Conservation (phyloP, 2,329 filamentous ascomycete genomes). For the Fusarium nurragi region DNA sequence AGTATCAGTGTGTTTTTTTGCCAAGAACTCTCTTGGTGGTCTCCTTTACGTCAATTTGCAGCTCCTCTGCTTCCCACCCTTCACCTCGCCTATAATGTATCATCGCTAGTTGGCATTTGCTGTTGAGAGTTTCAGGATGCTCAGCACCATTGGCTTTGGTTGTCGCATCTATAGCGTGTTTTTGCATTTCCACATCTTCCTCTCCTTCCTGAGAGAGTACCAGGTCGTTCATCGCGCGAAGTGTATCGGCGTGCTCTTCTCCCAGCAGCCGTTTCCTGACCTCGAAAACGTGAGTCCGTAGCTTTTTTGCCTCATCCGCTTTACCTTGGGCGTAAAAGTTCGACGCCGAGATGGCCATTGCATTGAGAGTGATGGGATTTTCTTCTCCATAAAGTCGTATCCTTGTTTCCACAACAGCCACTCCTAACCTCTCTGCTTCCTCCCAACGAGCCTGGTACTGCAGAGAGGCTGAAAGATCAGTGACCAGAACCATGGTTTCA, state of each 20-base stretch:
- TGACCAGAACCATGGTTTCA: neutral
- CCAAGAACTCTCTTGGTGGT: neutral
- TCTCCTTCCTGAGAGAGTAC: neutral
- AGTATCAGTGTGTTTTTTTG: neutral
- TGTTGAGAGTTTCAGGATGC: neutral
- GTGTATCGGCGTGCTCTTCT: neutral
- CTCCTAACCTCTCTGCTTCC: slow-evolving; percentile 25
- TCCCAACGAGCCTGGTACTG: neutral
- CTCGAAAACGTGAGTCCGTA: neutral
- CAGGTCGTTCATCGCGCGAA: neutral
- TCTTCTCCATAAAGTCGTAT: neutral
- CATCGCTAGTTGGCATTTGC: neutral
- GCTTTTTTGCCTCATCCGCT: slow-evolving; percentile 20
- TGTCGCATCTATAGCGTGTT: slow-evolving; percentile 16
- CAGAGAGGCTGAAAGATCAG: slow-evolving; percentile 2
- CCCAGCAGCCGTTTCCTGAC: neutral
- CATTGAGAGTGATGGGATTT: neutral
- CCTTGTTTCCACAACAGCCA: neutral
- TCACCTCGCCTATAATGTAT: neutral
- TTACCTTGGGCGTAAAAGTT: neutral
- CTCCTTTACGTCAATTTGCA: neutral
- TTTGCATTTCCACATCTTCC: slow-evolving; percentile 17
- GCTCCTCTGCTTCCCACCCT: neutral
- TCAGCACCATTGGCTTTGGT: slow-evolving; percentile 8
- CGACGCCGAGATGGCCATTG: neutral